phyloP scores from a whole-genome alignment of 345 rosid species.

The Trapa incisa region DNA sequence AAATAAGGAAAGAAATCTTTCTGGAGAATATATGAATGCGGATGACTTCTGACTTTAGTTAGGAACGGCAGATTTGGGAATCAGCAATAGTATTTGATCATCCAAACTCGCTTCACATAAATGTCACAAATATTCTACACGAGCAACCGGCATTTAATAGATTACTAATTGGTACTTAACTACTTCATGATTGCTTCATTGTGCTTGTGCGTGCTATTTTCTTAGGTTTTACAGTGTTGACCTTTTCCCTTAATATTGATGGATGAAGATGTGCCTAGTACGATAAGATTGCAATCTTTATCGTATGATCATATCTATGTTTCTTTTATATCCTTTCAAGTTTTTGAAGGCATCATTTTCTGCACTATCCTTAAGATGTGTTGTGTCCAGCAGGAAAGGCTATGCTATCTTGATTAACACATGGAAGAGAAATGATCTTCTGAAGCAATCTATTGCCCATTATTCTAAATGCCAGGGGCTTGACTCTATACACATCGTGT shows the following conservation, averaged over 20 bases:
- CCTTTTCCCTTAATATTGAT: background rate
- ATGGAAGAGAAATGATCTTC: constrained; percentile 90
- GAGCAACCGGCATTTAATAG: background rate
- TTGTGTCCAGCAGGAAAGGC: constrained; percentile 44
- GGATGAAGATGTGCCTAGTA: background rate
- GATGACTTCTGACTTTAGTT: background rate
- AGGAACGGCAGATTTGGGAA: background rate
- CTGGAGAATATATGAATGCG: background rate
- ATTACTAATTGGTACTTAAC: background rate
- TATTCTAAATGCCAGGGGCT: constrained; percentile 63
- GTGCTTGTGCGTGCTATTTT: background rate
- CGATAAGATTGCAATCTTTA: background rate
- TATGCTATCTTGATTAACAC: constrained; percentile 78
- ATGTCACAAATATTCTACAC: background rate
- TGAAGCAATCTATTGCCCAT: constrained; percentile 77
- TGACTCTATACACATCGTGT: constrained; percentile 76
- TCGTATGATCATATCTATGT: background rate
- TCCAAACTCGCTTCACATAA: background rate
- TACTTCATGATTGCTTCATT: background rate
- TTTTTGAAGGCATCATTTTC: background rate
- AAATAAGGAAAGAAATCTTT: background rate
- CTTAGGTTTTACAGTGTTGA: background rate
- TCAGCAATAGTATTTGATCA: background rate
- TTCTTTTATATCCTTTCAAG: too few relatives aligned
- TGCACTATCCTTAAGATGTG: background rate